A percentile compares a stretch with the other conserved stretches of the same genome.
Evolutionary conservation across 768 basidiomycete species (phyloP).

Genomic region (Tricholoma flavovirens): DNA sequence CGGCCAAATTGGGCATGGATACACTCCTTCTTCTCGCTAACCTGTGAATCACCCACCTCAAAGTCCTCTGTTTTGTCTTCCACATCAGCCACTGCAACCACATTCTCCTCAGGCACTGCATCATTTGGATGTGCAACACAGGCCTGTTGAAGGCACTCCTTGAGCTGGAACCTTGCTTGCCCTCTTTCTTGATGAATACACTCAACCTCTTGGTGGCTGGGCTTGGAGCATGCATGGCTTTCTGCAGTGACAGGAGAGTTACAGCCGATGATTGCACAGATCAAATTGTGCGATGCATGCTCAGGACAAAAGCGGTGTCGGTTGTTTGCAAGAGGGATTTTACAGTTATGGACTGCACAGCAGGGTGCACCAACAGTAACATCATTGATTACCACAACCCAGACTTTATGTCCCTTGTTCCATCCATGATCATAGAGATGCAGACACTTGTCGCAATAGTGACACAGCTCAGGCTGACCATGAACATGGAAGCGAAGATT

Average conservation of each 20-base stretch:
- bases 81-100: neutral
- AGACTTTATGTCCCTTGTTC: no score
- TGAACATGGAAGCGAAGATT: neutral
- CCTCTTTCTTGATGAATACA: conserved; percentile 12
- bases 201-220: conserved; percentile 20
- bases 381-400: conserved; percentile 22
- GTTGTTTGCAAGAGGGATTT: neutral
- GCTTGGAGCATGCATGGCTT: conserved; percentile 16
- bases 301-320: neutral
- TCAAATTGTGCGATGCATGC: neutral
- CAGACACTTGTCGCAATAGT: neutral
- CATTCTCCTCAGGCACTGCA: neutral
- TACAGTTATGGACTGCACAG: conserved; percentile 25
- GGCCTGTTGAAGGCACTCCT: conserved; percentile 4
- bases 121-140: neutral
- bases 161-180: conserved; percentile 24
- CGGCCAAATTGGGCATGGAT: conserved; percentile 23
- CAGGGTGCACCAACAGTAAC: conserved; percentile 27
- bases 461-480: neutral
- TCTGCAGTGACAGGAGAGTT: neutral
- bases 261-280: conserved; percentile 21
- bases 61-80: neutral
- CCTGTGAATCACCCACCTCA: neutral
- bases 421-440: neutral
- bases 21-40: conserved; percentile 8